Conservation (phyloP, 2,329 filamentous ascomycete genomes). For the Penicillium sp. region DNA sequence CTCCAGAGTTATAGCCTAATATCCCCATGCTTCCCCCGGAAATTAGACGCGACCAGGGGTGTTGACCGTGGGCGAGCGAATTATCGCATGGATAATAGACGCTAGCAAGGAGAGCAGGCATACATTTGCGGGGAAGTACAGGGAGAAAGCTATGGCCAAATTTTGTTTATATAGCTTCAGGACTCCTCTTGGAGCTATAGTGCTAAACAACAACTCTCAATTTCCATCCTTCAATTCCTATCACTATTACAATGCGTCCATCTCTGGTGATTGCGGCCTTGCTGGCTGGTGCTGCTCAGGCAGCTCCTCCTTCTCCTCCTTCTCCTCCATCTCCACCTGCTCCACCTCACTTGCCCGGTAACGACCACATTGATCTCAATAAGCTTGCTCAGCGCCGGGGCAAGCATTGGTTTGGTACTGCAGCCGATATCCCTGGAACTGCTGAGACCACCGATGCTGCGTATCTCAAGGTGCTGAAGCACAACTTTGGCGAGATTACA, state of each 20-base stretch:
- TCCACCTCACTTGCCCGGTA: neutral
- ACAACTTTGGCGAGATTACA: constrained; percentile 68
- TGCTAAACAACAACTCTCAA: neutral
- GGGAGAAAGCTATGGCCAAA: neutral
- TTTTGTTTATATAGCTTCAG: constrained; percentile 7
- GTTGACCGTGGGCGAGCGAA: neutral
- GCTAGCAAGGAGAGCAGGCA: neutral
- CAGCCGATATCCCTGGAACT: constrained; percentile 58
- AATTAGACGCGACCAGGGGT: neutral
- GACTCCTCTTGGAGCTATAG: neutral
- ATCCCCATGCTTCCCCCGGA: neutral
- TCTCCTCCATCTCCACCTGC: neutral
- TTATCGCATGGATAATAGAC: neutral
- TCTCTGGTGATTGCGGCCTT: constrained; percentile 1
- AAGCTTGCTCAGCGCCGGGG: constrained; percentile 61
- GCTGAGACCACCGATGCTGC: constrained; percentile 56
- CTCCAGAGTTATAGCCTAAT: neutral
- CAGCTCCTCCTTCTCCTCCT: neutral
- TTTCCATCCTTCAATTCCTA: neutral
- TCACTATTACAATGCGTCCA: constrained; percentile 1
- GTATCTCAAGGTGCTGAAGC: constrained; percentile 61
- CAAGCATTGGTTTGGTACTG: constrained; percentile 60
- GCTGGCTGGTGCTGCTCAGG: constrained; percentile 6
- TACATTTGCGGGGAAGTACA: neutral
- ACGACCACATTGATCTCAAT: constrained; percentile 50